Base-by-base conservation (phyloP, 805 yeast genomes). In the Dipodascopsis tothii region DNA sequence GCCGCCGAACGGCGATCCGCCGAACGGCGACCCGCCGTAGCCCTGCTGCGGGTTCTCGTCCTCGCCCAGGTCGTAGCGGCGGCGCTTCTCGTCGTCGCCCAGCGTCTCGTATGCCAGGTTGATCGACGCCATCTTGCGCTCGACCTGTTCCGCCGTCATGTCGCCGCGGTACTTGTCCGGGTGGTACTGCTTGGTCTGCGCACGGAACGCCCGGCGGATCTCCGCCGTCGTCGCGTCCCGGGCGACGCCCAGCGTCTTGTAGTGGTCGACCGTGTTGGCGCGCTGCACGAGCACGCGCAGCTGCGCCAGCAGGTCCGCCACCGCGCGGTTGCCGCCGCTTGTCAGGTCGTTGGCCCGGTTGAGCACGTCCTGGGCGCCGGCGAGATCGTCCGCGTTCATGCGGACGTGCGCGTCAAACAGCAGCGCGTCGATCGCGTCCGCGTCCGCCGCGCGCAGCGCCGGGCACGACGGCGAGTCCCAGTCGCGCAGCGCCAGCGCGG, bases 51-150 rank as follows among this genome's bases (percentile, higher is more conserved):
- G 21, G 28, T 41, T 40, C 33, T 50, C 54, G 33, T 70, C 71
- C 38, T 69, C 73, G 14, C 80, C 80, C 21, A 67, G 52, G 59
- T 88, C 95, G 57, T 83, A 90, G 37, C 78, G 73, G 36, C 68
- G 73, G 46, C 79, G 73, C 46, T 74, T 66, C 36, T 78, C 82
- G 1, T 76, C 75, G 53, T 83, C 78, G 6, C 87, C 75, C 30
- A 90, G 69, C 2, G 81, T 80, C 60, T 87, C 96, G 62, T 92
- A 87, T 0, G 97, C 97, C 59, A 83, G 85, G 63, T 90, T 92
- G 51, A 90, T 84, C 43, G 81, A 88, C 38, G 94, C 86, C 88
- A 90, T 92, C 56, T 83, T 84, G 39, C 69, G 69, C 62, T 86
- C 95, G 30, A 82, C 81, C 46, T 81, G 74, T 25, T 79, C 84